These are phyloP conservation scores for Carpinus fangiana DNA, from an alignment of 306 rosid genomes.

Conservation along the genomic window DNA sequence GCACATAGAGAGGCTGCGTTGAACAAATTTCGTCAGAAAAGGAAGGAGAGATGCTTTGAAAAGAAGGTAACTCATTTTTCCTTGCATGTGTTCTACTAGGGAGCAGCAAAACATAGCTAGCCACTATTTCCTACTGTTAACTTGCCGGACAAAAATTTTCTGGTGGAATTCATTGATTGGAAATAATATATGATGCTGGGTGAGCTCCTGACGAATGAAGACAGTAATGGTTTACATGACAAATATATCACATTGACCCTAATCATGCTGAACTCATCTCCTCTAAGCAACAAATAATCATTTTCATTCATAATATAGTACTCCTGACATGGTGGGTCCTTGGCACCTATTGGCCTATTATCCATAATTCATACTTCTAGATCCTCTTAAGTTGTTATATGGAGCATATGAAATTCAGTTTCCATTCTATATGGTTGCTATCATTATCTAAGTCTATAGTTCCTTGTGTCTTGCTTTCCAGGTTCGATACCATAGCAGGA, in stretches of 20 bases:
- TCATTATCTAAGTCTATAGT: conserved; percentile 1
- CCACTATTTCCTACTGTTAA: neutral
- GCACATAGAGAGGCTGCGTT: conserved; percentile 50
- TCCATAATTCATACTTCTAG: conserved; percentile 3
- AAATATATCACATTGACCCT: conserved; percentile 5
- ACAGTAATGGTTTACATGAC: neutral
- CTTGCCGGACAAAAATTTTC: neutral
- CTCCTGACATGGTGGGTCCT: neutral
- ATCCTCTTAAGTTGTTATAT: neutral
- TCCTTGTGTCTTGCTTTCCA: conserved; percentile 21
- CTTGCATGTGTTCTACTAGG: neutral
- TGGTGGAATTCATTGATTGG: conserved; percentile 9
- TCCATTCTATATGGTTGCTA: neutral
- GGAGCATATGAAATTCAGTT: neutral
- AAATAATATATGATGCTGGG: conserved; percentile 2
- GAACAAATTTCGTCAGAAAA: conserved; percentile 42
- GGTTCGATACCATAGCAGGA: conserved; percentile 46
- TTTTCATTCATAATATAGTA: conserved; percentile 7
- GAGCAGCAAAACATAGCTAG: conserved; percentile 16
- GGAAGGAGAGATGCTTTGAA: conserved; percentile 56
- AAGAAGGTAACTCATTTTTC: conserved; percentile 39
- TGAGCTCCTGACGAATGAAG: neutral
- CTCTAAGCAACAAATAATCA: neutral
- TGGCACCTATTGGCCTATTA: conserved; percentile 1
- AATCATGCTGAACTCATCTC: neutral